Percentiles rank a stretch among this genome's conserved stretches.
These are phyloP conservation scores for Coemansia sp. DNA, from an alignment of 192 early-diverging fungal species.

Conservation along the genomic window DNA sequence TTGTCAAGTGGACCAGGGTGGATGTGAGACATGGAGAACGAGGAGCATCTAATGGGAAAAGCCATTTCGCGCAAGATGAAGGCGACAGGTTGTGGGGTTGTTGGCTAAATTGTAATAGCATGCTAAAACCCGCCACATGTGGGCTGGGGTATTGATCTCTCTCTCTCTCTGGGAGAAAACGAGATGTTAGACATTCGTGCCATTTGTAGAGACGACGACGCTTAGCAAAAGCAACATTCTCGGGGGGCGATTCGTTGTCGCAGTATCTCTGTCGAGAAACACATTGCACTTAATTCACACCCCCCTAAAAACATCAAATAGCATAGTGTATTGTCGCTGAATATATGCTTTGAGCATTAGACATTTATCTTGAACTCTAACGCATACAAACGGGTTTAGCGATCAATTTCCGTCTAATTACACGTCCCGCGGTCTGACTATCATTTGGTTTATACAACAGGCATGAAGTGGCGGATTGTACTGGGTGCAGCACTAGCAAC, in stretches of 20 bases:
- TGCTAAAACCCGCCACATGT: no score
- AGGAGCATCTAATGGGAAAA: background rate
- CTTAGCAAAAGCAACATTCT: background rate
- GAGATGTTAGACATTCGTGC: no score
- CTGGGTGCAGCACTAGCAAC: conserved; percentile 4
- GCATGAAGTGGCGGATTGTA: conserved; percentile 10
- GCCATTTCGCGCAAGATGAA: background rate
- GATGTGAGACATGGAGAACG: background rate
- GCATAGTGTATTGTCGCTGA: background rate
- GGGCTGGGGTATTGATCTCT: no score
- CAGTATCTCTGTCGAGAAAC: background rate
- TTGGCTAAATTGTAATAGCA: no score
- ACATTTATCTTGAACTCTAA: no score
- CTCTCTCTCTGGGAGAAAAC: no score
- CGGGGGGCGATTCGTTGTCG: no score
- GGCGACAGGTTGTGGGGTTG: no score
- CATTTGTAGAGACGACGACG: background rate
- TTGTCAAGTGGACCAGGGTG: background rate
- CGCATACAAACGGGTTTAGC: no score
- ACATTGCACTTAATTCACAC: background rate
- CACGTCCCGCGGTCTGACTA: no score
- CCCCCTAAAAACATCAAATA: background rate
- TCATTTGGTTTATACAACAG: background rate
- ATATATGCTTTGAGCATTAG: no score
- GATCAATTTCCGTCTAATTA: no score